phyloP scores from a whole-genome alignment of 2,329 filamentous ascomycete species.

The Paraphaeosphaeria minitans region DNA sequence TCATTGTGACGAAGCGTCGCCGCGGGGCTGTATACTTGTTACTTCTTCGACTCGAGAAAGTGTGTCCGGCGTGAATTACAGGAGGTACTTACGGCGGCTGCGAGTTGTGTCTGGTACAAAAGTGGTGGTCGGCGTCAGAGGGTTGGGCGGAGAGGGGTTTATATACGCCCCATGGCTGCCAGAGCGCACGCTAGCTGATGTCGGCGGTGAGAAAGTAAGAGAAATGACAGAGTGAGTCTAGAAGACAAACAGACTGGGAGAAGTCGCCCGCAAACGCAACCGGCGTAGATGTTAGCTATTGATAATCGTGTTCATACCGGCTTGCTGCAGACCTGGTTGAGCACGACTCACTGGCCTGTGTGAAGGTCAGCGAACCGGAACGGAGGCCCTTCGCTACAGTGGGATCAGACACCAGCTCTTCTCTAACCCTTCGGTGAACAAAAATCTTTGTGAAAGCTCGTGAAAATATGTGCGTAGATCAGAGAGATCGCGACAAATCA shows the following conservation, averaged over 20 bases:
- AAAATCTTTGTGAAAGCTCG: too few species aligned
- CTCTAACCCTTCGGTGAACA: too few species aligned
- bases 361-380: too few species aligned
- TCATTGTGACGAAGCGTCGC: conserved; percentile 4
- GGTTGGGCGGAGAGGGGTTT: background rate
- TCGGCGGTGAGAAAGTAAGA: background rate
- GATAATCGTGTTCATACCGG: background rate
- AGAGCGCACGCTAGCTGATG: background rate
- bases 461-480: too few species aligned
- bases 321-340: background rate
- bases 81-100: background rate
- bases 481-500: background rate
- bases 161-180: background rate
- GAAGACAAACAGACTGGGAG: background rate
- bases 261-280: background rate
- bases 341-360: too few species aligned
- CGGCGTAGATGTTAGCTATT: background rate
- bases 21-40: background rate
- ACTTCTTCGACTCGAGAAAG: background rate
- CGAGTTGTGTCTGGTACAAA: background rate
- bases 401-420: too few species aligned
- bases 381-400: too few species aligned
- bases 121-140: background rate
- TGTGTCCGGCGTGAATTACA: too few species aligned
- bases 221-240: background rate